Evolutionary conservation across 768 basidiomycete genomes (phyloP).

Genomic region (Exidia glandulosa): DNA sequence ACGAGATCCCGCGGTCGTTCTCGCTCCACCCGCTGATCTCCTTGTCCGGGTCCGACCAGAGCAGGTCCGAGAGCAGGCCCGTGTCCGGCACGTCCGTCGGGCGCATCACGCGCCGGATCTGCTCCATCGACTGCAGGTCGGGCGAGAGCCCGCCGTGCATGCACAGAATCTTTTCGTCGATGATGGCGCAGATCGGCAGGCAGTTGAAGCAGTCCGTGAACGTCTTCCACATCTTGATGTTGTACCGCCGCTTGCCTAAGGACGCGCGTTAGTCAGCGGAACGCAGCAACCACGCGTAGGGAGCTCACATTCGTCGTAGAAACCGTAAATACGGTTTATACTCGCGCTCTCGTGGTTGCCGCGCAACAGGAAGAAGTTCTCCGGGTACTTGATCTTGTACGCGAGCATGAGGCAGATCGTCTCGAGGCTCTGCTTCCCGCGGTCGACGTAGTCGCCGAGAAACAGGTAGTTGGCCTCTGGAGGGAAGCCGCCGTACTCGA

Average conservation of each 20-base stretch:
- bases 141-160: slow-evolving; percentile 96
- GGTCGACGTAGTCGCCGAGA: slow-evolving; percentile 37
- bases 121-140: slow-evolving; percentile 65
- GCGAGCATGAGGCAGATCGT: slow-evolving; percentile 11
- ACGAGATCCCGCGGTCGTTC: slow-evolving; percentile 80
- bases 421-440: slow-evolving; percentile 27
- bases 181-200: slow-evolving; percentile 80
- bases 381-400: slow-evolving; percentile 38
- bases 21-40: slow-evolving; percentile 72
- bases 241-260: slow-evolving; percentile 84
- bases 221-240: slow-evolving; percentile 75
- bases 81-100: no score
- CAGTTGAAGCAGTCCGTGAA: slow-evolving; percentile 85
- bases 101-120: slow-evolving; percentile 57
- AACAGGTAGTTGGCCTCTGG: slow-evolving; percentile 35
- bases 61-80: slow-evolving; percentile 85
- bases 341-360: slow-evolving; percentile 40
- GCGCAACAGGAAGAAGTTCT: slow-evolving; percentile 33
- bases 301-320: slow-evolving; percentile 85
- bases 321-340: slow-evolving; percentile 97
- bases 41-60: slow-evolving; percentile 97
- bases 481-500: slow-evolving; percentile 33
- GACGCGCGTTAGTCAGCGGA: neutral
- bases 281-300: slow-evolving; percentile 1
- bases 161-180: slow-evolving; percentile 93